phyloP scores from a whole-genome alignment of 768 basidiomycete genomes.

The Mycena olivaceomarginata region DNA sequence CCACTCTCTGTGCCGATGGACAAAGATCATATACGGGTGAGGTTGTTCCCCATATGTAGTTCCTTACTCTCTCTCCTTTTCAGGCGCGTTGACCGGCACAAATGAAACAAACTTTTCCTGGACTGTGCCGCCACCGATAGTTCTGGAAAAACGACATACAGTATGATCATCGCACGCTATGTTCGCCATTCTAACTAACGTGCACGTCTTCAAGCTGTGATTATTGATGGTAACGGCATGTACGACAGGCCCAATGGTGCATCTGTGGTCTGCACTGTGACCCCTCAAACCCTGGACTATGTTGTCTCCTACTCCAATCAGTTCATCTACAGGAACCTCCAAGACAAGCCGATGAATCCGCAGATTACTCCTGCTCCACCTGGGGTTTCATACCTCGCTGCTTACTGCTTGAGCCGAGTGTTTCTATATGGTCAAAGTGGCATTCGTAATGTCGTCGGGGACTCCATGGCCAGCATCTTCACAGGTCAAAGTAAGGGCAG shows the following conservation, averaged over 20 bases:
- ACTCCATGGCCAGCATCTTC: not conserved
- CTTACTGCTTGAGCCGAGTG: not conserved
- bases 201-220: not conserved
- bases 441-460: not conserved
- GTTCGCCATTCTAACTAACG: not conserved
- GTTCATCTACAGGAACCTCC: not conserved
- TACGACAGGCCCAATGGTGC: not conserved
- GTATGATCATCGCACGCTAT: not conserved
- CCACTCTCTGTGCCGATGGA: not conserved
- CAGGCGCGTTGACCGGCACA: not conserved
- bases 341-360: not conserved
- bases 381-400: not conserved
- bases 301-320: not conserved
- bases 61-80: no score
- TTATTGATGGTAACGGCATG: not conserved
- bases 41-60: not conserved
- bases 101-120: not conserved
- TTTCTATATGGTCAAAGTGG: not conserved
- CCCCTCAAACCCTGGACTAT: not conserved
- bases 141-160: not conserved
- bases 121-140: not conserved
- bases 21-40: not conserved
- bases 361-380: not conserved
- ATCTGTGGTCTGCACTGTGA: not conserved
- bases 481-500: not conserved